These are phyloP conservation scores for Anisogramma anomala DNA, from an alignment of 2,329 filamentous ascomycete genomes.

Conservation along the genomic window DNA sequence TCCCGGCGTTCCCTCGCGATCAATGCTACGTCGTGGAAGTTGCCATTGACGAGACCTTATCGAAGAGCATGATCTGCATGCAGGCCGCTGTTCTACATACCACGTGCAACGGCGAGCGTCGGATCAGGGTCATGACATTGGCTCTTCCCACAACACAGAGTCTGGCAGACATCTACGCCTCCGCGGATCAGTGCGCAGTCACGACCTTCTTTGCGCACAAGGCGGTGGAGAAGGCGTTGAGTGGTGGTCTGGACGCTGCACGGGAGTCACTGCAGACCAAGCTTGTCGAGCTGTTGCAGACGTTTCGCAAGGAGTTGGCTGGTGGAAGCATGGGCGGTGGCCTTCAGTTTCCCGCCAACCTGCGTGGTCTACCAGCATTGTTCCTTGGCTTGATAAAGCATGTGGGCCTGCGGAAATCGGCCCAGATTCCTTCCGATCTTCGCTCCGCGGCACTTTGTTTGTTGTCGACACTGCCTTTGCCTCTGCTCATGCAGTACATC, in stretches of 20 bases:
- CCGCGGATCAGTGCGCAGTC: slow-evolving; percentile 87
- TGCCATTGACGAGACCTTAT: slow-evolving; percentile 88
- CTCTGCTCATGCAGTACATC: slow-evolving; percentile 86
- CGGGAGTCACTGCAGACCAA: slow-evolving; percentile 86
- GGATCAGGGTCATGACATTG: slow-evolving; percentile 88
- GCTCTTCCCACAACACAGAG: slow-evolving; percentile 86
- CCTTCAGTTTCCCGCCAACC: slow-evolving; percentile 85
- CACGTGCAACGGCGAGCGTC: slow-evolving; percentile 91
- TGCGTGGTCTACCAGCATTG: slow-evolving; percentile 75
- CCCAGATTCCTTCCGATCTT: slow-evolving; percentile 88
- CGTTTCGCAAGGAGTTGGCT: slow-evolving; percentile 92
- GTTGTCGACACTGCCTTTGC: slow-evolving; percentile 84
- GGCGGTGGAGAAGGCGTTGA: slow-evolving; percentile 80
- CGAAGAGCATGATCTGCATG: slow-evolving; percentile 82
- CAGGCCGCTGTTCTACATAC: slow-evolving; percentile 94
- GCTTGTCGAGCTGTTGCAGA: slow-evolving; percentile 82
- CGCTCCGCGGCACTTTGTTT: slow-evolving; percentile 85
- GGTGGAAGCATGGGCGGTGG: slow-evolving; percentile 93
- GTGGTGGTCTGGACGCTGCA: slow-evolving; percentile 78
- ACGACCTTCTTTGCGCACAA: slow-evolving; percentile 95
- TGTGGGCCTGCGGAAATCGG: slow-evolving; percentile 81
- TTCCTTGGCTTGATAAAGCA: slow-evolving; percentile 96
- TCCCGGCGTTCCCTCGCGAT: slow-evolving; percentile 93
- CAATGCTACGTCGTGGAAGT: slow-evolving; percentile 98
- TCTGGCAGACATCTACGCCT: slow-evolving; percentile 84